Evolutionary conservation across 129 eudicot genomes (phyloP), one percentile per base, ranked within the genome.

Genomic region (Ambrosia trifida): DNA sequence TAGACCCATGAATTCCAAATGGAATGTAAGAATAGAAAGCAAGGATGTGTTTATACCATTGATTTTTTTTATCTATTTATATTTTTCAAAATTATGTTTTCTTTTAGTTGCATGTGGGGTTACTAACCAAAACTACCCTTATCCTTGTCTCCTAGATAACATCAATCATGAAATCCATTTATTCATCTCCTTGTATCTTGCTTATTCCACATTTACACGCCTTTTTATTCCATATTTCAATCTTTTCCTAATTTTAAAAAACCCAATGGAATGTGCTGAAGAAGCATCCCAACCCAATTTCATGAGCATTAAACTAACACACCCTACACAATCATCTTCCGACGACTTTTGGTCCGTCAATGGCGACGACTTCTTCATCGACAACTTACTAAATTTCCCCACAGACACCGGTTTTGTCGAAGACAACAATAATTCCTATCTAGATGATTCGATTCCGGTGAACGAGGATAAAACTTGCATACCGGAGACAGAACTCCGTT

Each of bases 341-440:
- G 86, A 80, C 10, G 88, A 85, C 44, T 46, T 70, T 0, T 77
- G 40, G 64, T 3, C 59, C 52, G 67, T 31, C 18, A 77, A 69
- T 77, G 69, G 36, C 12, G 90, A 89, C 17, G 91, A 89, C 41
- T 74, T 82, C 14, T 83, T 77, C 32, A 84, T 89, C 0, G 88
- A 89, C 57, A 84, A 79, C 66, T 78, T 89, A 1, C 89, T 89
- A 17, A 85, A 86, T 70, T 83, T 86, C 47, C 82, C 96, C 16
- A 80, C 82, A 14, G 85, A 76, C 20, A 52, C 64, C 2, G 45
- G 50, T 17, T 66, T 64, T 4, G 70, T 54, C 14, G 79, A 79
- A n/a, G 75, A 83, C 38, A 58, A 47, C 38, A 10, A 61, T 62
- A 61, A 47, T 20, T 36, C 36, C 52, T 46, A 36, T 11, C 24